Evolutionary conservation across 2,329 filamentous ascomycete species (phyloP).

Genomic region (Sporothrix luriei): DNA sequence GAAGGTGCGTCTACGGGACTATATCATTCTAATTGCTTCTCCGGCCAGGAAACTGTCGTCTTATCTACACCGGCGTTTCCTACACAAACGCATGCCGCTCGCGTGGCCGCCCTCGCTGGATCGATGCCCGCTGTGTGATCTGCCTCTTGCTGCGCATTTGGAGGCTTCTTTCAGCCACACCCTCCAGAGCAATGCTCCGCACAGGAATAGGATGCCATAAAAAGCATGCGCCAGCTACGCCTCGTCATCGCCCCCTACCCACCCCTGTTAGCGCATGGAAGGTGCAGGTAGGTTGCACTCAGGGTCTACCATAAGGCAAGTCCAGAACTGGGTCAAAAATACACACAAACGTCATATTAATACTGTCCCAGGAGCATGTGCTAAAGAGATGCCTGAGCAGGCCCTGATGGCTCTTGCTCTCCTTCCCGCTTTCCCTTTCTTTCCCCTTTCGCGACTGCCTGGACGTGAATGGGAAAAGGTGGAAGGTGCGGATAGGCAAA

Average conservation of each 20-base stretch:
- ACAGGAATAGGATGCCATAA: slow-evolving; percentile 8
- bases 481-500: not conserved
- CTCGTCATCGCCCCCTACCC: slow-evolving; percentile 35
- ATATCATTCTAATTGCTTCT: not conserved
- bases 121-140: slow-evolving; percentile 8
- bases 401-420: not conserved
- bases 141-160: slow-evolving; percentile 22
- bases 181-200: not conserved
- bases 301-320: slow-evolving; percentile 20
- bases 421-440: not conserved
- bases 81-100: not conserved
- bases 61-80: not conserved
- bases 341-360: no score
- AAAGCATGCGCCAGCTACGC: slow-evolving; percentile 32
- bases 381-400: not conserved
- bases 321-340: not conserved
- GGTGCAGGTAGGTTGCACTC: slow-evolving; percentile 9
- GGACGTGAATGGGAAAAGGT: not conserved
- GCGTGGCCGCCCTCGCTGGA: not conserved
- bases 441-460: not conserved
- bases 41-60: not conserved
- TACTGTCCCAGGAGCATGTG: not conserved
- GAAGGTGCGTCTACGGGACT: not conserved
- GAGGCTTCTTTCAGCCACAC: slow-evolving; percentile 30
- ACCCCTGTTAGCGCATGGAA: slow-evolving; percentile 30